Percentiles rank a stretch among this genome's conserved stretches.
Conservation (phyloP, 2,329 filamentous ascomycete species). For the Sporothrix schenckii region DNA sequence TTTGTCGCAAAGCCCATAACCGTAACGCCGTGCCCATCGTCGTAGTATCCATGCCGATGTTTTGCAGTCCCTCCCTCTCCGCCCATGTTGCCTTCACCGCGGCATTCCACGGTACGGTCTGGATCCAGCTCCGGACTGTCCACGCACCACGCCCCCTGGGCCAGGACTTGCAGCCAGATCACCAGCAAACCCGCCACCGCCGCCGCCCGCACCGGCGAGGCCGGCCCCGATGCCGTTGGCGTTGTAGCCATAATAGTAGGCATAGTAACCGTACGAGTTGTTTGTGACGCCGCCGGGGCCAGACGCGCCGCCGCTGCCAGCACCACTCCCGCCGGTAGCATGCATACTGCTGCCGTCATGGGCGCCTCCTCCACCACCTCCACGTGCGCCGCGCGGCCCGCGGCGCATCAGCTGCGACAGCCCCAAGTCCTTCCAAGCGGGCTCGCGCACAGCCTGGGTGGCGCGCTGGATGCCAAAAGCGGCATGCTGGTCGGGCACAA, state of each 20-base stretch:
- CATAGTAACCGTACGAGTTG: slow-evolving; percentile 43
- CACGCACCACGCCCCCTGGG: slow-evolving; percentile 32
- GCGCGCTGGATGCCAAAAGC: slow-evolving; percentile 84
- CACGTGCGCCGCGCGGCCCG: slow-evolving; percentile 50
- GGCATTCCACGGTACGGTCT: slow-evolving; percentile 35
- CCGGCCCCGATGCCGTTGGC: slow-evolving; percentile 29
- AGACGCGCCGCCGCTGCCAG: neutral
- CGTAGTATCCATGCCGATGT: slow-evolving; percentile 7
- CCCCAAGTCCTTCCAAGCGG: slow-evolving; percentile 78
- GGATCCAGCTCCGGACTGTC: slow-evolving; percentile 33
- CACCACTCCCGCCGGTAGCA: neutral
- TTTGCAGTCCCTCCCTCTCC: neutral
- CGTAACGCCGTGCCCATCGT: neutral
- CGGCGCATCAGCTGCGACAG: slow-evolving; percentile 70
- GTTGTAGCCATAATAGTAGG: slow-evolving; percentile 37
- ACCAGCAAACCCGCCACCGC: neutral
- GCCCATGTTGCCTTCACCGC: neutral
- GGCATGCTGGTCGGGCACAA: slow-evolving; percentile 84
- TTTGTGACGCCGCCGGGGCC: neutral
- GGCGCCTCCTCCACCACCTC: neutral
- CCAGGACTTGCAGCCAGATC: slow-evolving; percentile 26
- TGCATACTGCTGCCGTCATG: no score
- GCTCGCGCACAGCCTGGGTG: slow-evolving; percentile 70
- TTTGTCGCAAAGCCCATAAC: neutral
- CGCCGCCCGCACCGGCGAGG: neutral